phyloP scores from a whole-genome alignment of 129 eudicot species.

The Deinandra increscens region DNA sequence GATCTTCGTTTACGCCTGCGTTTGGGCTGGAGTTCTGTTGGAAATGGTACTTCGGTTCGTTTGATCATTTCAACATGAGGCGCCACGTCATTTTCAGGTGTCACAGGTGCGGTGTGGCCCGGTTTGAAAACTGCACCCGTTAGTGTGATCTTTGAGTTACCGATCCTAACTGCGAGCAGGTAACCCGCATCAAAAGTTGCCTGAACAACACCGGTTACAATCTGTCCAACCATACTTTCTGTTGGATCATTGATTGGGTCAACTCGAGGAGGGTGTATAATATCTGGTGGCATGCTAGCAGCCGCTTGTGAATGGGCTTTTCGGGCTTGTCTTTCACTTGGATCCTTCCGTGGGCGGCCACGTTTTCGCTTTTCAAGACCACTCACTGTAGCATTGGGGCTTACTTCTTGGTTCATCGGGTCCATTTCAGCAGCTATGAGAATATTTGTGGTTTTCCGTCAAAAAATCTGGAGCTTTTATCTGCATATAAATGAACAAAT shows the following conservation, averaged over 20 bases:
- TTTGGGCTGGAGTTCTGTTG: constrained; percentile 33
- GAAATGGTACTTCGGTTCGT: constrained; percentile 50
- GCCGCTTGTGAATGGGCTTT: constrained; percentile 34
- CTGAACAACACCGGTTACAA: constrained; percentile 73
- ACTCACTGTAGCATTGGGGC: constrained; percentile 32
- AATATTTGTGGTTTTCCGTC: constrained; percentile 5
- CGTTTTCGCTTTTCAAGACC: constrained; percentile 62
- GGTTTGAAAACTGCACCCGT: constrained; percentile 94
- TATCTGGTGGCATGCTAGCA: constrained; percentile 51
- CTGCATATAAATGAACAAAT: constrained; percentile 17
- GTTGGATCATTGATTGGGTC: constrained; percentile 36
- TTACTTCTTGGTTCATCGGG: constrained; percentile 41
- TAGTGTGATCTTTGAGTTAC: constrained; percentile 62
- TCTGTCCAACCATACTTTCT: constrained; percentile 65
- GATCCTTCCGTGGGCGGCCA: constrained; percentile 88
- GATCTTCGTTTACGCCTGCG: constrained; percentile 39
- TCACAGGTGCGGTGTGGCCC: constrained; percentile 75
- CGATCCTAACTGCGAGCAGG: constrained; percentile 70
- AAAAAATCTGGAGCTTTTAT: constrained; percentile 13
- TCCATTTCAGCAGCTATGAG: constrained; percentile 42
- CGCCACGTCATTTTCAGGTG: constrained; percentile 81
- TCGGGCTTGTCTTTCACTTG: constrained; percentile 40
- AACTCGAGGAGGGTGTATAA: constrained; percentile 31
- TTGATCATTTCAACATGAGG: constrained; percentile 72
- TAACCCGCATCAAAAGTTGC: constrained; percentile 88